Percentiles rank a stretch among this genome's conserved stretches.
phyloP scores from a whole-genome alignment of 1,284 basidiomycete species.

The Ustilago crameri region DNA sequence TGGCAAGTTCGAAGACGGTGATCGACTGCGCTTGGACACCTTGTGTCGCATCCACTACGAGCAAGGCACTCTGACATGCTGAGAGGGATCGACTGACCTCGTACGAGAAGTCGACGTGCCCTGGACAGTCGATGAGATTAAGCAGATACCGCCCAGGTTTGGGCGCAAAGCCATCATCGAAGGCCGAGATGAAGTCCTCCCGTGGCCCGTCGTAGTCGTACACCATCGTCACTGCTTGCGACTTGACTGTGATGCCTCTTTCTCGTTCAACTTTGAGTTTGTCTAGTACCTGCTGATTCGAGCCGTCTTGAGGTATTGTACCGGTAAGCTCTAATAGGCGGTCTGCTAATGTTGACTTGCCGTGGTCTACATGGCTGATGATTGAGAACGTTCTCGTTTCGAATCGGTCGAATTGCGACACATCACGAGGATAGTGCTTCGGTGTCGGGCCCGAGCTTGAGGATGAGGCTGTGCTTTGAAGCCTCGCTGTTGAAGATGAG shows the following conservation, averaged over 20 bases:
- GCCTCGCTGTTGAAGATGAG: constrained; percentile 3
- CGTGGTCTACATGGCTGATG: constrained; percentile 68
- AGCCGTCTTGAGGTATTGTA: constrained; percentile 61
- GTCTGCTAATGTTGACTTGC: constrained; percentile 67
- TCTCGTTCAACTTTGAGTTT: constrained; percentile 91
- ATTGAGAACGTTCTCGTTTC: constrained; percentile 64
- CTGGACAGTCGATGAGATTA: constrained; percentile 95
- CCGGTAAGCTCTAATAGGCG: constrained; percentile 66
- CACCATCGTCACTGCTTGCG: constrained; percentile 66
- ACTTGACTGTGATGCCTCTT: constrained; percentile 86
- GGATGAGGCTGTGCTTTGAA: background rate
- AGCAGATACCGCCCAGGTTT: constrained; percentile 72
- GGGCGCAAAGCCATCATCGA: constrained; percentile 43
- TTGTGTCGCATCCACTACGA: constrained; percentile 93
- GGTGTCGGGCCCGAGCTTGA: background rate
- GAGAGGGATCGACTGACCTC: constrained; percentile 92
- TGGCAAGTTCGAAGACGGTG: constrained; percentile 87
- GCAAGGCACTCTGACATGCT: constrained; percentile 90
- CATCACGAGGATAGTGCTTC: constrained; percentile 10
- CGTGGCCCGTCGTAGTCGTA: constrained; percentile 51
- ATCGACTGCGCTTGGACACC: constrained; percentile 98
- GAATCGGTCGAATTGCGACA: constrained; percentile 46
- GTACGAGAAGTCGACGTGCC: constrained; percentile 71
- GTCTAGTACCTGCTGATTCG: constrained; percentile 66
- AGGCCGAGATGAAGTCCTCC: constrained; percentile 33